Evolutionary conservation across 805 yeast species (phyloP).

Genomic region (Zygosaccharomyces bisporus): DNA sequence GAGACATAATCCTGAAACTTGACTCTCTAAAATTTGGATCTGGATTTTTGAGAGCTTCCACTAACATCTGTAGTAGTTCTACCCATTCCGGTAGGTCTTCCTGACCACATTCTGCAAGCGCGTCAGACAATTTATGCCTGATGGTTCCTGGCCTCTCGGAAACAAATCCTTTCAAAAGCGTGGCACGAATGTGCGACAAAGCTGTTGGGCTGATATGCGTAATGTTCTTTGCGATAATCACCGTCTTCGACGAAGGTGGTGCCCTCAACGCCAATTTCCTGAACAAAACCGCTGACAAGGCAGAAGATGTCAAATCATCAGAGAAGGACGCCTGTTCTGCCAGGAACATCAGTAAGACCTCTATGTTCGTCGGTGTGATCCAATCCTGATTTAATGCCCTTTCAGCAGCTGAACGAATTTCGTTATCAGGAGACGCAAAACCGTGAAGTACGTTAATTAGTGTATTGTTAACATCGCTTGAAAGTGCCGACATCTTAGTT

Average conservation of each 20-base stretch:
- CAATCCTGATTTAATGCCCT: slow-evolving; percentile 66
- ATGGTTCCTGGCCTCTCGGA: slow-evolving; percentile 67
- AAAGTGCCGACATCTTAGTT: slow-evolving; percentile 42
- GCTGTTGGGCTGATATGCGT: slow-evolving; percentile 62
- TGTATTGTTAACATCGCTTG: slow-evolving; percentile 56
- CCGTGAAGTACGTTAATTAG: slow-evolving; percentile 57
- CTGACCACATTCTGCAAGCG: slow-evolving; percentile 86
- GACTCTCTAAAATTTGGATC: slow-evolving; percentile 80
- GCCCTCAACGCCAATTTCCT: slow-evolving; percentile 79
- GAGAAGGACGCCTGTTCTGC: slow-evolving; percentile 75
- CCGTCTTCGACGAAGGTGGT: slow-evolving; percentile 55
- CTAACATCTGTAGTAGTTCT: slow-evolving; percentile 68
- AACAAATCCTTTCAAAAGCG: slow-evolving; percentile 70
- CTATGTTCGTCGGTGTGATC: slow-evolving; percentile 65
- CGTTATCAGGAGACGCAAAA: slow-evolving; percentile 76
- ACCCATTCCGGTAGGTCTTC: slow-evolving; percentile 68
- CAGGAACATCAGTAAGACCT: slow-evolving; percentile 66
- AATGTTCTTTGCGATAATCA: slow-evolving; percentile 72
- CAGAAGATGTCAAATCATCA: slow-evolving; percentile 52
- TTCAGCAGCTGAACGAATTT: slow-evolving; percentile 75
- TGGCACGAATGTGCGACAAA: slow-evolving; percentile 56
- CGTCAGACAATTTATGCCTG: slow-evolving; percentile 90
- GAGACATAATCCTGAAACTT: slow-evolving; percentile 81
- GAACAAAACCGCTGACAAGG: slow-evolving; percentile 83
- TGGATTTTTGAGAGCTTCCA: slow-evolving; percentile 54